Conservation (phyloP, 371 early-diverging fungal genomes). For the Saksenaea oblongispora region DNA sequence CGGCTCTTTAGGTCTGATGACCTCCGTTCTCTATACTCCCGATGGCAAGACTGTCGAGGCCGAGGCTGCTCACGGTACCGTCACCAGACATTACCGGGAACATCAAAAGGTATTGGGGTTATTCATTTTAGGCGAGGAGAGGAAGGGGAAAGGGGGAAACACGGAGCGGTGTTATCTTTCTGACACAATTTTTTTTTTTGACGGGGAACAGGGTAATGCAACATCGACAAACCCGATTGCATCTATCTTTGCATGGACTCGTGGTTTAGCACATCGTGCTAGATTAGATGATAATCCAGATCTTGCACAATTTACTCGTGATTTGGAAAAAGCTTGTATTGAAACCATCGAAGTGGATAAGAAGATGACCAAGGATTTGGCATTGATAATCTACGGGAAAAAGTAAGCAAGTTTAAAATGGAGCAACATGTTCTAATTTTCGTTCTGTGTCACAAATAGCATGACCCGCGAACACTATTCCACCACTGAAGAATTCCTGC, state of each 20-base stretch:
- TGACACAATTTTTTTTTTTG: not conserved
- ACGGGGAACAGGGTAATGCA: slow-evolving; percentile 57
- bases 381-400: slow-evolving; percentile 90
- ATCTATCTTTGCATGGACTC: slow-evolving; percentile 97
- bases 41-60: slow-evolving; percentile 95
- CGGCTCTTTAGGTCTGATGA: slow-evolving; percentile 94
- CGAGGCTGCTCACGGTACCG: slow-evolving; percentile 97
- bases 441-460: slow-evolving; percentile 19
- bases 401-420: slow-evolving; percentile 45
- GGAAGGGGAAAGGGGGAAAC: not conserved
- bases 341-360: slow-evolving; percentile 84
- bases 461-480: slow-evolving; percentile 75
- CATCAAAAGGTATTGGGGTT: slow-evolving; percentile 77
- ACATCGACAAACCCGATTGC: slow-evolving; percentile 97
- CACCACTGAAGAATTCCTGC: slow-evolving; percentile 80
- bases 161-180: not conserved
- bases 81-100: slow-evolving; percentile 96
- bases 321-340: slow-evolving; percentile 87
- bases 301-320: slow-evolving; percentile 73
- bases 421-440: slow-evolving; percentile 1
- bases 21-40: slow-evolving; percentile 92
- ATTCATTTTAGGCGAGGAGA: not conserved
- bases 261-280: slow-evolving; percentile 95
- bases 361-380: slow-evolving; percentile 97
- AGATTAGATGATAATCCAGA: slow-evolving; percentile 84